Evolutionary conservation across 768 basidiomycete genomes (phyloP).

Genomic region (Piloderma croceum): DNA sequence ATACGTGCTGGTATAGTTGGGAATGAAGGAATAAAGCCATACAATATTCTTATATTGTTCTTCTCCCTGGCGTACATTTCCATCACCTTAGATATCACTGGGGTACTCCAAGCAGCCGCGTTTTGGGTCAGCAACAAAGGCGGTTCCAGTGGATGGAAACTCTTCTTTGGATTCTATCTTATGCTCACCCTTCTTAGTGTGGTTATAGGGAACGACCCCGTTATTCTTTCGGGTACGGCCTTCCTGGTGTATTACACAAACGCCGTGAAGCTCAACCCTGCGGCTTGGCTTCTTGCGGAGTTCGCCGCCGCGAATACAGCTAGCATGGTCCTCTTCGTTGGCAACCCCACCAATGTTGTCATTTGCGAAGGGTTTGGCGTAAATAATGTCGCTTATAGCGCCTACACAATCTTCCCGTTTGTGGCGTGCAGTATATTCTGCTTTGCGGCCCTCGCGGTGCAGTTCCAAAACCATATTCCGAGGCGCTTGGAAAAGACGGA

Average conservation of each 20-base stretch:
- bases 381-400: slow-evolving; percentile 73
- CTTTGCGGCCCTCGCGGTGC: slow-evolving; percentile 49
- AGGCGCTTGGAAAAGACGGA: slow-evolving; percentile 31
- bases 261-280: slow-evolving; percentile 40
- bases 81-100: slow-evolving; percentile 85
- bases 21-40: slow-evolving; percentile 73
- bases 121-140: slow-evolving; percentile 85
- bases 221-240: slow-evolving; percentile 86
- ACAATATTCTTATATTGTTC: slow-evolving; percentile 91
- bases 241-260: slow-evolving; percentile 87
- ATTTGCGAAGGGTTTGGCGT: slow-evolving; percentile 82
- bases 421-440: slow-evolving; percentile 61
- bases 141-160: slow-evolving; percentile 60
- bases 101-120: slow-evolving; percentile 79
- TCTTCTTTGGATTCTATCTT: slow-evolving; percentile 78
- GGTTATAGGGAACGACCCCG: slow-evolving; percentile 89
- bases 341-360: slow-evolving; percentile 93
- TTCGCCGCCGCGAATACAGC: slow-evolving; percentile 80
- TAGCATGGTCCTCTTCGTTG: slow-evolving; percentile 70
- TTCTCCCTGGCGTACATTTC: slow-evolving; percentile 90
- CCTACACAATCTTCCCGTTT: slow-evolving; percentile 79
- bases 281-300: slow-evolving; percentile 68
- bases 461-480: slow-evolving; percentile 58
- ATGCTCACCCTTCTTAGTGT: slow-evolving; percentile 76
- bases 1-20: slow-evolving; percentile 79